Base-by-base conservation (phyloP, 2,329 filamentous ascomycete genomes). In the Pseudocercospora fuligena region DNA sequence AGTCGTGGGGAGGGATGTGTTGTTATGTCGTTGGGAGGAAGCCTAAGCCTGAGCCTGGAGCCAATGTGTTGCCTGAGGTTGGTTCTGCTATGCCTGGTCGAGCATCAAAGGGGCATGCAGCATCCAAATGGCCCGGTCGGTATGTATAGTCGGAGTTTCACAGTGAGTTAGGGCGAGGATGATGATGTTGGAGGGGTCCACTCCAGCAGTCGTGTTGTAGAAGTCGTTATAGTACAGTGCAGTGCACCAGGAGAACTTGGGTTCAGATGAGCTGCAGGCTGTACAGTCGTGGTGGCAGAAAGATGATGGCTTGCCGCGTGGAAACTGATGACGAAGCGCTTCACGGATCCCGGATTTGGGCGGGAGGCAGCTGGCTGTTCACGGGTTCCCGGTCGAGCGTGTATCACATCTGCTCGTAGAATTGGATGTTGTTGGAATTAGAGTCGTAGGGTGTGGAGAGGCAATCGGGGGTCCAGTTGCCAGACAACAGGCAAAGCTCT, bases 11-110 rank as follows among this genome's bases (percentile, higher is more conserved):
- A 60, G 36, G 36, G 60, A 60, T 43, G 64, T 54, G 40, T 60
- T 61, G 53, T 64, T 43, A 59, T 43, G 56, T 56, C 21, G 61
- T 36, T 25, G 31, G 54, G 23, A 64, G 47, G 31, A 60, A 56
- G 63, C 7, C 23, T 51, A n/a, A 23, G 61, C 59, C 61, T 61
- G 49, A 23, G 61, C 59, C 61, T 61, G 49, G 60, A 65, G 61
- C 47, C 61, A 59, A n/a, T 40, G 61, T 60, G 68, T 40, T 69
- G 70, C 70, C 68, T 69, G 69, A 64, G 65, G 66, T 64, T 62
- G 63, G 66, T 29, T 29, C 33, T 65, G 66, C 56, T 66, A 63
- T 23, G 61, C 65, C 61, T 64, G 66, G 54, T 64, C 43, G 57
- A 36, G 65, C 67, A 68, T 70, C 66, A 66, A 68, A 66, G 66